Conservation (phyloP, 2,329 filamentous ascomycete species). For the Lasiodiplodia sp. region DNA sequence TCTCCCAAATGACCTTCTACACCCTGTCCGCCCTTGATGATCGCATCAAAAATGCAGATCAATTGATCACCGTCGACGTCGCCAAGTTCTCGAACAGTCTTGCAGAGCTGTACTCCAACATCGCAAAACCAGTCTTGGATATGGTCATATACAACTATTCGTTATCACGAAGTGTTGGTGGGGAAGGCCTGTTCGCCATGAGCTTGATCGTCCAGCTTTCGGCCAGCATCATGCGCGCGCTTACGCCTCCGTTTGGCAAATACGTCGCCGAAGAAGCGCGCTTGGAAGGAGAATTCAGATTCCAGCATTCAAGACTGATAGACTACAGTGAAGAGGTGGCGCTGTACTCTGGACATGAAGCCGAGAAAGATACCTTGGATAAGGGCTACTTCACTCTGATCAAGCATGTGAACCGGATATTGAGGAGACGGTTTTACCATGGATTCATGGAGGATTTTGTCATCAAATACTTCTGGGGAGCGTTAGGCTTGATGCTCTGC, state of each 20-base stretch:
- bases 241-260: conserved; percentile 96
- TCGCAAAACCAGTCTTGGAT: conserved; percentile 92
- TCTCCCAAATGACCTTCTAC: conserved; percentile 98
- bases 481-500: conserved; percentile 87
- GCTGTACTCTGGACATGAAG: conserved; percentile 88
- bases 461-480: conserved; percentile 99
- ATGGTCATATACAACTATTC: conserved; percentile 98
- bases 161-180: conserved; percentile 91
- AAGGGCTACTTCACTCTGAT: conserved; percentile 99
- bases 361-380: conserved; percentile 94
- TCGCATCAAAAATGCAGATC: conserved; percentile 97
- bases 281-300: conserved; percentile 94
- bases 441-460: conserved; percentile 99
- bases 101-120: conserved; percentile 93
- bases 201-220: conserved; percentile 91
- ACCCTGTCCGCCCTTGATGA: conserved; percentile 94
- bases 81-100: conserved; percentile 95
- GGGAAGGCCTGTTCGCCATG: conserved; percentile 96
- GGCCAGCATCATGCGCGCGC: conserved; percentile 87
- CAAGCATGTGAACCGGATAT: conserved; percentile 97
- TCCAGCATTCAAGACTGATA: conserved; percentile 92
- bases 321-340: conserved; percentile 97
- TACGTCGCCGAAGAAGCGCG: conserved; percentile 96
- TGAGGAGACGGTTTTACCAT: conserved; percentile 90
- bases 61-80: conserved; percentile 95